phyloP scores from a whole-genome alignment of 495 filamentous ascomycete genomes.

The Geoglossum glabrum region DNA sequence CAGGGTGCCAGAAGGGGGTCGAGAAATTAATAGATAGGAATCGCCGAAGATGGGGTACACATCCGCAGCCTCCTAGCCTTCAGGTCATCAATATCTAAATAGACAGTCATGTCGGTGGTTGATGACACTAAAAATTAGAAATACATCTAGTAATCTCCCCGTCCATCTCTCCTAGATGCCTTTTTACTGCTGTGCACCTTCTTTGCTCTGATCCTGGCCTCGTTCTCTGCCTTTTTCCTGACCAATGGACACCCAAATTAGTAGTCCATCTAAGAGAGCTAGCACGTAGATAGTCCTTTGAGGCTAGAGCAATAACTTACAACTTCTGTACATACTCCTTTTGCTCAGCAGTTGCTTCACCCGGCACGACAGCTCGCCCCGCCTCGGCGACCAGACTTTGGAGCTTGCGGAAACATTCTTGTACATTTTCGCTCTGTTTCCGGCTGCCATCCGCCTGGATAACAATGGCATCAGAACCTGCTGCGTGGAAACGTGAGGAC shows the following conservation, averaged over 20 bases:
- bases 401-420: constrained; percentile 43
- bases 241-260: background rate
- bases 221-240: constrained; percentile 54
- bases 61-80: background rate
- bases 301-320: constrained; percentile 25
- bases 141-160: constrained; percentile 11
- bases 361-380: constrained; percentile 34
- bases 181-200: constrained; percentile 72
- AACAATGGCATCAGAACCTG: constrained; percentile 37
- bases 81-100: background rate
- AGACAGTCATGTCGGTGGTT: background rate
- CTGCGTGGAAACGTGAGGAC: constrained; percentile 47
- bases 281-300: constrained; percentile 2
- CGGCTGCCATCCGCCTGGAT: constrained; percentile 49
- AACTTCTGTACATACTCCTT: constrained; percentile 37
- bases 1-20: constrained; percentile 1
- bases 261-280: background rate
- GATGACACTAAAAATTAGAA: background rate
- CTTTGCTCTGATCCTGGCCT: constrained; percentile 49
- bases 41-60: background rate
- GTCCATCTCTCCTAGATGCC: constrained; percentile 34
- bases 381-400: constrained; percentile 33
- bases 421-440: constrained; percentile 43
- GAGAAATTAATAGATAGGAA: background rate
- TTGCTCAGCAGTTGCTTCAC: constrained; percentile 42